phyloP scores from a whole-genome alignment of 2,329 filamentous ascomycete genomes.

The Cadophora sp. region DNA sequence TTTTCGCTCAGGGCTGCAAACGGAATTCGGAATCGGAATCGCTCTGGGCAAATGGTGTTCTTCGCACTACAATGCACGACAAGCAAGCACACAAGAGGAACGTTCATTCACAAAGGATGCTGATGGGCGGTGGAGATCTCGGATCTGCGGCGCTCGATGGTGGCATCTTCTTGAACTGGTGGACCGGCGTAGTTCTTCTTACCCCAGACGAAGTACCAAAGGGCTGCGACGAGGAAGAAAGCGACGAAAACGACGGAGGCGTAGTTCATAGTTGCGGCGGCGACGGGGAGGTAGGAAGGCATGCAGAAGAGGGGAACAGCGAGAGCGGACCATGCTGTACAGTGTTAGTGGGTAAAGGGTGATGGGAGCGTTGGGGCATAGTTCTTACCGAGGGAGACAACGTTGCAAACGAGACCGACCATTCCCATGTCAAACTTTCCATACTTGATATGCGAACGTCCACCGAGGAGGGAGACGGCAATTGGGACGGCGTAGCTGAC shows the following conservation, averaged over 20 bases:
- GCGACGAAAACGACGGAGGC: slow-evolving; percentile 72
- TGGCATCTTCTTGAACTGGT: slow-evolving; percentile 47
- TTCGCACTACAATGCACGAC: slow-evolving; percentile 2
- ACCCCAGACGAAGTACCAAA: slow-evolving; percentile 75
- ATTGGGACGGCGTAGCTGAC: slow-evolving; percentile 73
- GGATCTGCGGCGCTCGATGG: slow-evolving; percentile 42
- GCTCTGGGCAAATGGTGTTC: slow-evolving; percentile 5
- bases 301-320: slow-evolving; percentile 79
- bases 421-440: slow-evolving; percentile 68
- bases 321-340: slow-evolving; percentile 68
- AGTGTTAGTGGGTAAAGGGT: background rate
- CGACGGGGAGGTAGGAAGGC: slow-evolving; percentile 69
- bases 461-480: slow-evolving; percentile 65
- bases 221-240: slow-evolving; percentile 64
- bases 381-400: slow-evolving; percentile 39
- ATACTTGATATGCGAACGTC: slow-evolving; percentile 57
- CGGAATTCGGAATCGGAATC: slow-evolving; percentile 17
- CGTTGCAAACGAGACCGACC: slow-evolving; percentile 67
- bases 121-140: slow-evolving; percentile 5
- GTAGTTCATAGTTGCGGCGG: slow-evolving; percentile 64
- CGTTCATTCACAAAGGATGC: slow-evolving; percentile 1
- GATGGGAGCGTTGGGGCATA: background rate
- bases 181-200: slow-evolving; percentile 65
- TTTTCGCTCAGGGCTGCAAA: background rate
- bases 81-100: background rate